Evolutionary conservation across 116 monocot genomes (phyloP).

Genomic region (Cymodocea nodosa): DNA sequence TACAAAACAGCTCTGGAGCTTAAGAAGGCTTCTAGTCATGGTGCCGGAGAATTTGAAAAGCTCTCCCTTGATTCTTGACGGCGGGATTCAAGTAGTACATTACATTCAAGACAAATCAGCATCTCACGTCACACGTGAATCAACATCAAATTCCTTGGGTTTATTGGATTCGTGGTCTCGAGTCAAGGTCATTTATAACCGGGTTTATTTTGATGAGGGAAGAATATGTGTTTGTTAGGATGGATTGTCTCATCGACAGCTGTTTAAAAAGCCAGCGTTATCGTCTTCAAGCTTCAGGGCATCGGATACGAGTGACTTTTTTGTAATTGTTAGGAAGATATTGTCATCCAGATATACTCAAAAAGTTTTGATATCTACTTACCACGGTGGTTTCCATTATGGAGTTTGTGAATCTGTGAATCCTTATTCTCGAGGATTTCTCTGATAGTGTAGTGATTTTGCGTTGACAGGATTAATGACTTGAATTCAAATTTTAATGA

Average conservation of each 20-base stretch:
- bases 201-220: neutral
- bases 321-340: too few species aligned
- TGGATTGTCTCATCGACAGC: neutral
- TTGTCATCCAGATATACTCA: too few species aligned
- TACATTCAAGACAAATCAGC: neutral
- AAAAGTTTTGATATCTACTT: too few species aligned
- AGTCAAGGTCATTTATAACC: neutral
- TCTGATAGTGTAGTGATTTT: too few species aligned
- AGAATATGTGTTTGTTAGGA: neutral
- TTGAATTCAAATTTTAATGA: too few species aligned
- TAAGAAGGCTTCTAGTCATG: conserved; percentile 59
- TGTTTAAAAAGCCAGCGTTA: neutral
- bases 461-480: too few species aligned
- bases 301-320: too few species aligned
- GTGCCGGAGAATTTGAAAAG: conserved; percentile 25
- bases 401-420: too few species aligned
- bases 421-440: too few species aligned
- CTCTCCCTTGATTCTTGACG: conserved; percentile 26
- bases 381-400: too few species aligned
- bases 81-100: neutral
- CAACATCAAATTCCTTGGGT: too few species aligned
- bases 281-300: neutral
- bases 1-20: conserved; percentile 77
- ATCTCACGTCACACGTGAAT: neutral
- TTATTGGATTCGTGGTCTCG: too few species aligned